Percentiles rank a stretch among this genome's conserved stretches.
These are phyloP conservation scores for Microglena sp. DNA, from an alignment of 139 green algal genomes.

Conservation along the genomic window DNA sequence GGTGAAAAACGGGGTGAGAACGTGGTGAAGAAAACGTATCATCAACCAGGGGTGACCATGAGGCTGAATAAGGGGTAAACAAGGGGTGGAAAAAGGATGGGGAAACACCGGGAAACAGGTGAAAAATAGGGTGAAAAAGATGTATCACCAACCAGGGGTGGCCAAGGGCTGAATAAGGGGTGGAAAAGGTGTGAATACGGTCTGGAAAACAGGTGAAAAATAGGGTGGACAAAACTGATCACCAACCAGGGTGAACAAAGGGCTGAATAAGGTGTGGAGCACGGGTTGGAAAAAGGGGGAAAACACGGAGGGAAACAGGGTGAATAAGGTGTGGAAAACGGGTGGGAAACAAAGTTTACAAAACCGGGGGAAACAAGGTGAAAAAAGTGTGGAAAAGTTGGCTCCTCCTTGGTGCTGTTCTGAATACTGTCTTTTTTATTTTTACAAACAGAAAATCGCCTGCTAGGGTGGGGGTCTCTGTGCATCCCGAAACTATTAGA, in stretches of 20 bases:
- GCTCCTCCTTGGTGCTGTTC: too few species aligned
- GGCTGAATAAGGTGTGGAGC: not conserved
- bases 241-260: not conserved
- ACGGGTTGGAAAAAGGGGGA: not conserved
- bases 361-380: too few species aligned
- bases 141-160: not conserved
- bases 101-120: not conserved
- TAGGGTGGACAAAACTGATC: too few species aligned
- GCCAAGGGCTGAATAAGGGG: not conserved
- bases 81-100: not conserved
- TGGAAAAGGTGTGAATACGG: not conserved
- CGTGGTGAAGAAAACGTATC: too few species aligned
- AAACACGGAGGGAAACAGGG: not conserved
- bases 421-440: too few species aligned
- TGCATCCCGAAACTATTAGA: too few species aligned
- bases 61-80: not conserved
- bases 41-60: not conserved
- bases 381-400: too few species aligned
- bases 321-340: not conserved
- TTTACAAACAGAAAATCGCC: too few species aligned
- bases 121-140: not conserved
- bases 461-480: too few species aligned
- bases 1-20: not conserved
- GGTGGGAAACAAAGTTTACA: too few species aligned
- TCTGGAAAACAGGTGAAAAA: too few species aligned